Conservation (phyloP, 768 basidiomycete species). For the Mycena vulgaris region DNA sequence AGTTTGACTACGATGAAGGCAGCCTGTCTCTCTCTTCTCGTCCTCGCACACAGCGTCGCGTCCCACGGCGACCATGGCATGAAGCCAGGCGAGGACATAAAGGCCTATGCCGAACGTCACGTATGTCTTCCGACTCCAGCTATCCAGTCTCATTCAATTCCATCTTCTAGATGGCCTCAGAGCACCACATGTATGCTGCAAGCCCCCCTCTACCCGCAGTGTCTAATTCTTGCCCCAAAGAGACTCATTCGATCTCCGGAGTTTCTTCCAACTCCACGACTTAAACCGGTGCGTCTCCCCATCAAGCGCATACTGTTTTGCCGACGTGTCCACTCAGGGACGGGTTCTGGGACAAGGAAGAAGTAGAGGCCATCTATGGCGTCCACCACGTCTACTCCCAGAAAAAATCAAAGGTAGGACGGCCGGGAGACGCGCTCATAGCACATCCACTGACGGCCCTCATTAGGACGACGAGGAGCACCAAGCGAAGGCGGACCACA, state of each 20-base stretch:
- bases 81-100: constrained; percentile 74
- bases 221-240: constrained; percentile 55
- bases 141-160: constrained; percentile 26
- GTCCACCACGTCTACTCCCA: constrained; percentile 93
- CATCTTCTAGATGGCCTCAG: constrained; percentile 81
- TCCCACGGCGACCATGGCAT: constrained; percentile 76
- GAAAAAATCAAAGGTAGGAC: constrained; percentile 78
- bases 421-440: not conserved
- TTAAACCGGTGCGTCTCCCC: constrained; percentile 75
- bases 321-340: constrained; percentile 63
- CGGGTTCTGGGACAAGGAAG: constrained; percentile 85
- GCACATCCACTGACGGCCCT: not conserved
- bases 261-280: constrained; percentile 98
- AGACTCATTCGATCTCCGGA: constrained; percentile 85
- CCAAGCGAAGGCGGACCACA: constrained; percentile 83
- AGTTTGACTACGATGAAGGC: constrained; percentile 67
- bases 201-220: constrained; percentile 4
- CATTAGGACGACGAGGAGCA: constrained; percentile 82
- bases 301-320: not conserved
- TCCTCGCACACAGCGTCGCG: constrained; percentile 48
- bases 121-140: constrained; percentile 66
- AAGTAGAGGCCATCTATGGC: constrained; percentile 97
- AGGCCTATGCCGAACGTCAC: constrained; percentile 91
- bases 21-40: constrained; percentile 59
- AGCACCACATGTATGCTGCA: constrained; percentile 84